Evolutionary conservation across 1,284 basidiomycete species (phyloP).

Genomic region (Ganoderma lucidum): DNA sequence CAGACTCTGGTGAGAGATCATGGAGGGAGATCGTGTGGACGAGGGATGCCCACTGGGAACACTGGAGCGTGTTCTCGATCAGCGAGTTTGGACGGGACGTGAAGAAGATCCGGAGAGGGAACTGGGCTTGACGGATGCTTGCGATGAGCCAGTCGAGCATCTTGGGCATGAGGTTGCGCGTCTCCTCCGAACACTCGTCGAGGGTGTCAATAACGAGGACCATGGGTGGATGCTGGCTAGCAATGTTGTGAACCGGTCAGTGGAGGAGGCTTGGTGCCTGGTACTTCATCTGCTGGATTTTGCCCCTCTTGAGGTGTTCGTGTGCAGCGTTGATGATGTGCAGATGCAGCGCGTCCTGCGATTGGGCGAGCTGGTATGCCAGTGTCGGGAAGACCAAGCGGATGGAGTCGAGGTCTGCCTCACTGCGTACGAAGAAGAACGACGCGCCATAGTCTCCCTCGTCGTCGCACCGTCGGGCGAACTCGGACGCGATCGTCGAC

Average conservation of each 20-base stretch:
- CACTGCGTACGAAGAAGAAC: constrained; percentile 20
- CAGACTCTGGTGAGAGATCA: constrained; percentile 16
- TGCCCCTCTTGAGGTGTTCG: constrained; percentile 13
- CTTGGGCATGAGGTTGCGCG: neutral
- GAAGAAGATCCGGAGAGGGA: constrained; percentile 30
- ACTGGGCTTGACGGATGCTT: neutral
- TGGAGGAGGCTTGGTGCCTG: constrained; percentile 6
- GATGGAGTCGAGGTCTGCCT: constrained; percentile 7
- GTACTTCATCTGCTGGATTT: constrained; percentile 10
- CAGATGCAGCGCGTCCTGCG: neutral
- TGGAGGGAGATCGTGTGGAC: constrained; percentile 20
- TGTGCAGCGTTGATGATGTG: constrained; percentile 14
- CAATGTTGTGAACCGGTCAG: neutral
- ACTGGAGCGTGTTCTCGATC: constrained; percentile 16
- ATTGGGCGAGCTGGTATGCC: constrained; percentile 21
- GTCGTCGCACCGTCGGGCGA: constrained; percentile 18
- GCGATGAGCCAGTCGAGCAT: constrained; percentile 15
- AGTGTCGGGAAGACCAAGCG: constrained; percentile 19
- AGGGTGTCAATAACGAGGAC: constrained; percentile 27
- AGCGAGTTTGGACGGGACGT: constrained; percentile 28
- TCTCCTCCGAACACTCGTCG: constrained; percentile 24
- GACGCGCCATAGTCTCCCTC: constrained; percentile 10
- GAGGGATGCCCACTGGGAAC: neutral
- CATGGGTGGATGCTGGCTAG: neutral
- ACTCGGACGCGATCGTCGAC: constrained; percentile 29